Base-by-base conservation (phyloP, 257 asterid species). In the Echites panduratus region DNA sequence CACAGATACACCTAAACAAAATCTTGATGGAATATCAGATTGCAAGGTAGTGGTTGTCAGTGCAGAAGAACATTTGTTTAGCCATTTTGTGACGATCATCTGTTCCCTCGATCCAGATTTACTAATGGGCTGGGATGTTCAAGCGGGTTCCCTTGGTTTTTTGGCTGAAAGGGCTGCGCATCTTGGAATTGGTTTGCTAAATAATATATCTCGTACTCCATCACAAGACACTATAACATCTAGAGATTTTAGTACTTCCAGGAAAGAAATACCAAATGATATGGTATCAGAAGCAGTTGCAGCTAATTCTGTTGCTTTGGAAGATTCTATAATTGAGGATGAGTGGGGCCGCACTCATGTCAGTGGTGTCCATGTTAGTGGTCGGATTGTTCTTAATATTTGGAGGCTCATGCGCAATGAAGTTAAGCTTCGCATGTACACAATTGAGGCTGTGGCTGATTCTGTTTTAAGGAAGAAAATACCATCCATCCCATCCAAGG, bases 341-440 rank as follows among this genome's bases (percentile, higher is more conserved):
- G 98, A 94, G 77, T 94, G 99, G 98, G 98, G 99, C 75, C 80
- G 99, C 85, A 91, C 97, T 49, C 97, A 94, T 79, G 96, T 95
- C 78, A 91, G 97, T 78, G 99, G 99, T 79, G 84, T 94, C 78
- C 96, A 91, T 81, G 99, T 91, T 73, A 88, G 93, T 78, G 98
- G 98, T 66, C 86, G 98, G 78, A 89, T 94, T 81, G 95, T 94
- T 77, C 96, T 94, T 44, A 94, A 94, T 82, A 58, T 94, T 64
- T 94, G 99, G 99, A 84, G 99, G 74, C 82, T 91, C 78, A 91
- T 94, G 97, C 90, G 97, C 47, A 85, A 87, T 82, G 99, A 91
- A 86, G 87, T 94, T 67, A 94, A 88, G 83, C 95, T 91, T 52
- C 89, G 84, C 67, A 81, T 94, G 85, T 94, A 91, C 85, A 86